phyloP scores from a whole-genome alignment of 768 basidiomycete species.

The Trametes punicea region DNA sequence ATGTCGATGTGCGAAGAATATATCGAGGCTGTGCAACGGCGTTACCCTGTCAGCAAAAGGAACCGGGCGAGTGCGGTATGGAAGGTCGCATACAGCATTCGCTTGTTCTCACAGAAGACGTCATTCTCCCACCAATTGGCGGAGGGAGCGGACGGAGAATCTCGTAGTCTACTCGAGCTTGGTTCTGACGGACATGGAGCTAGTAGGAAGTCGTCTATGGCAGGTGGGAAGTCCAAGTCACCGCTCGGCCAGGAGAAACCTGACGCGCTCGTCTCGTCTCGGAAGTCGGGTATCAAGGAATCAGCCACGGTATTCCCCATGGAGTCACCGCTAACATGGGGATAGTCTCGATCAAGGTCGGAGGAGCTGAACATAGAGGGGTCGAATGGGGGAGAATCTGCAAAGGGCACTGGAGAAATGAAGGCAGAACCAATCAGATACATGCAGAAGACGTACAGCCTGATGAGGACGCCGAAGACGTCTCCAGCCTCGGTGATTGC shows the following conservation, averaged over 20 bases:
- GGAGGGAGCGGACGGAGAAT: conserved; percentile 2
- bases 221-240: conserved; percentile 3
- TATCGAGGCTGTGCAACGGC: conserved; percentile 40
- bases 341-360: conserved; percentile 8
- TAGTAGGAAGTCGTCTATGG: conserved; percentile 16
- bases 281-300: not conserved
- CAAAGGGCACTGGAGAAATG: not conserved
- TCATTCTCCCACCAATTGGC: conserved; percentile 27
- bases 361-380: conserved; percentile 5
- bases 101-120: conserved; percentile 34
- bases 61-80: conserved; percentile 12
- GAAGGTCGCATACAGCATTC: conserved; percentile 34
- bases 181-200: conserved; percentile 14
- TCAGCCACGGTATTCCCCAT: not conserved
- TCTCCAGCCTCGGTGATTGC: conserved; percentile 20
- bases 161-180: conserved; percentile 10
- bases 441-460: conserved; percentile 4
- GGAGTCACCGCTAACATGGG: not conserved
- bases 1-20: conserved; percentile 54
- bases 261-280: not conserved
- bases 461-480: conserved; percentile 17
- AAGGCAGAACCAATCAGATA: not conserved
- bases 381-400: conserved; percentile 4
- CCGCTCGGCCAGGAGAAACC: conserved; percentile 6
- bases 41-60: not conserved